phyloP scores from a whole-genome alignment of 768 basidiomycete genomes.

The Pisolithus albus region DNA sequence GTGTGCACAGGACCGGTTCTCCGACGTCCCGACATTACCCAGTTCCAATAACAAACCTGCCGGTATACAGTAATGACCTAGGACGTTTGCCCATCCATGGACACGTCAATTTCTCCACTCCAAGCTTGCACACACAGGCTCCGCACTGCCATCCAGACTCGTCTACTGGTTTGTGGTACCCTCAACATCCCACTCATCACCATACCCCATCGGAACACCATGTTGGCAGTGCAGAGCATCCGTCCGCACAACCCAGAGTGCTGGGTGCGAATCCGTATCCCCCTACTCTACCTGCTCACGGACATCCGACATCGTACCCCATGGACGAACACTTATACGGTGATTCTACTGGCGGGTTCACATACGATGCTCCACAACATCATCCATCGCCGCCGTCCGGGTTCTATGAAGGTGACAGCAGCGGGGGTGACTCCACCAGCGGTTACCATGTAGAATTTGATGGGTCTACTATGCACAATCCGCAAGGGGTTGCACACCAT shows the following conservation, averaged over 20 bases:
- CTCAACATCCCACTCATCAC: slow-evolving; percentile 1
- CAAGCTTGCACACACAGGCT: neutral
- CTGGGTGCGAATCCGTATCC: neutral
- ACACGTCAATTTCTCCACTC: slow-evolving; percentile 12
- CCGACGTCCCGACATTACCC: slow-evolving; percentile 6
- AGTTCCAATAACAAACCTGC: slow-evolving; percentile 29
- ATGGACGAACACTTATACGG: neutral
- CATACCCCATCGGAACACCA: neutral
- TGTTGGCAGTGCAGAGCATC: neutral
- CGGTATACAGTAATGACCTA: slow-evolving; percentile 52
- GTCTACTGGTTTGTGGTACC: slow-evolving; percentile 16
- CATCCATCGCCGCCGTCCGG: neutral
- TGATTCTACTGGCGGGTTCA: neutral
- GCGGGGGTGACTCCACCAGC: neutral
- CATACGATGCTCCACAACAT: neutral
- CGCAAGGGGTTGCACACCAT: neutral
- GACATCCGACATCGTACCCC: neutral
- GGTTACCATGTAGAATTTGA: neutral
- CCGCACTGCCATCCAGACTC: neutral
- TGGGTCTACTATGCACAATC: neutral
- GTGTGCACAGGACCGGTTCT: slow-evolving; percentile 23
- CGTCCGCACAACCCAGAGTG: neutral
- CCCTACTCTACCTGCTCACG: neutral
- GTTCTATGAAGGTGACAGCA: neutral
- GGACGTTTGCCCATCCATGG: slow-evolving; percentile 46